Percentiles rank a stretch among this genome's conserved stretches.
Conservation (phyloP, 106 monocot species). For the Xerophyta viscosa region DNA sequence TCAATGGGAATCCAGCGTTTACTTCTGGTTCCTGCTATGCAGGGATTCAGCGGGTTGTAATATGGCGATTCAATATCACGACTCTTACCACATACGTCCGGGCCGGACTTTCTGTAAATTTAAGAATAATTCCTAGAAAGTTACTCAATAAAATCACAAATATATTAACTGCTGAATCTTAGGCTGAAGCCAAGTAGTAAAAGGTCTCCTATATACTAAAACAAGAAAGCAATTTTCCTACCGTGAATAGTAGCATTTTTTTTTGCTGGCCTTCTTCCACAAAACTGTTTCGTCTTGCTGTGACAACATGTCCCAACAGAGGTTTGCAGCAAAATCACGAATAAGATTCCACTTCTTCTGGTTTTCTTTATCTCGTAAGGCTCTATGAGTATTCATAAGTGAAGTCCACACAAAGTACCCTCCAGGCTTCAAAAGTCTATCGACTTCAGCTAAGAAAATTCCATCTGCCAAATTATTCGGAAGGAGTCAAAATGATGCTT, state of each 20-base stretch:
- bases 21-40: slow-evolving; percentile 72
- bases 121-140: background rate
- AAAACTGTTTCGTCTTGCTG: slow-evolving; percentile 94
- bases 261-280: slow-evolving; percentile 82
- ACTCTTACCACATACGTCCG: slow-evolving; percentile 48
- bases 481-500: background rate
- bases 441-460: slow-evolving; percentile 70
- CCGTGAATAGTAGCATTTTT: slow-evolving; percentile 65
- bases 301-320: slow-evolving; percentile 90
- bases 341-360: slow-evolving; percentile 51
- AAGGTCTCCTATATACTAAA: too few relatives aligned
- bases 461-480: slow-evolving; percentile 46
- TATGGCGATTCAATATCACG: slow-evolving; percentile 79
- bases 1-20: slow-evolving; percentile 86
- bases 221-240: slow-evolving; percentile 14
- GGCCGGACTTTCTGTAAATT: slow-evolving; percentile 60
- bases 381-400: slow-evolving; percentile 46
- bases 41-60: slow-evolving; percentile 59
- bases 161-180: too few relatives aligned
- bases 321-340: slow-evolving; percentile 47
- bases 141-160: too few relatives aligned
- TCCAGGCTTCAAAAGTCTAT: slow-evolving; percentile 78
- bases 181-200: too few relatives aligned
- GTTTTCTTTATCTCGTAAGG: slow-evolving; percentile 60
- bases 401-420: slow-evolving; percentile 98